These are phyloP conservation scores for Fusarium duplospermum DNA, from an alignment of 2,329 filamentous ascomycete genomes.

Conservation along the genomic window DNA sequence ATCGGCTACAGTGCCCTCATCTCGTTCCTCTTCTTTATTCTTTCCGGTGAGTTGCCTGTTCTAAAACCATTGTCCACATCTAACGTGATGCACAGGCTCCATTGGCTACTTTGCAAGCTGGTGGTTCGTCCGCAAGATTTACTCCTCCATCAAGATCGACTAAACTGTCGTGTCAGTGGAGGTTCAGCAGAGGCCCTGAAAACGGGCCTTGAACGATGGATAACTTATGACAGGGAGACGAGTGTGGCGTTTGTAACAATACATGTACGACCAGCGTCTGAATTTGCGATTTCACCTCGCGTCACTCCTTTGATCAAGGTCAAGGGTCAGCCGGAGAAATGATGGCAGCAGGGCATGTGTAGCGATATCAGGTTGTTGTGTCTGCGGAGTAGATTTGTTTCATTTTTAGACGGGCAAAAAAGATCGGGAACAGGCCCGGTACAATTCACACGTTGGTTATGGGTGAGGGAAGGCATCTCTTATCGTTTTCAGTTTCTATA, in stretches of 20 bases:
- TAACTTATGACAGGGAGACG: constrained; percentile 35
- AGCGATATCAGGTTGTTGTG: constrained; percentile 22
- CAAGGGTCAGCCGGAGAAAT: constrained; percentile 6
- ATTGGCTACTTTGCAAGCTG: constrained; percentile 97
- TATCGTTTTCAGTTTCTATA: constrained; percentile 30
- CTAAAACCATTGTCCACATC: neutral
- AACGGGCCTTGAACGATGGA: constrained; percentile 21
- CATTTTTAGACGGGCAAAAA: constrained; percentile 33
- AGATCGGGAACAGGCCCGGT: constrained; percentile 14
- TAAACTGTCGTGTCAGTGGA: constrained; percentile 53
- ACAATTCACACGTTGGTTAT: constrained; percentile 30
- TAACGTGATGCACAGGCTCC: constrained; percentile 69
- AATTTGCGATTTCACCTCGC: constrained; percentile 27
- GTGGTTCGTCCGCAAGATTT: constrained; percentile 94
- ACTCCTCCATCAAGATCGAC: constrained; percentile 98
- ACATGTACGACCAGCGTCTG: constrained; percentile 48
- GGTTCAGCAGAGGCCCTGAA: constrained; percentile 1
- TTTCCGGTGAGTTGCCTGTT: constrained; percentile 78
- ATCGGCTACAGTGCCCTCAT: constrained; percentile 92
- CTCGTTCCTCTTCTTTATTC: constrained; percentile 90
- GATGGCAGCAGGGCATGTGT: constrained; percentile 4
- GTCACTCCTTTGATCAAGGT: neutral
- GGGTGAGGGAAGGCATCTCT: constrained; percentile 21
- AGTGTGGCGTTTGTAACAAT: constrained; percentile 45
- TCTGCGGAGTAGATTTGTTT: constrained; percentile 29